Conservation (phyloP, 1,284 basidiomycete genomes). For the Boletellus deceptivus region DNA sequence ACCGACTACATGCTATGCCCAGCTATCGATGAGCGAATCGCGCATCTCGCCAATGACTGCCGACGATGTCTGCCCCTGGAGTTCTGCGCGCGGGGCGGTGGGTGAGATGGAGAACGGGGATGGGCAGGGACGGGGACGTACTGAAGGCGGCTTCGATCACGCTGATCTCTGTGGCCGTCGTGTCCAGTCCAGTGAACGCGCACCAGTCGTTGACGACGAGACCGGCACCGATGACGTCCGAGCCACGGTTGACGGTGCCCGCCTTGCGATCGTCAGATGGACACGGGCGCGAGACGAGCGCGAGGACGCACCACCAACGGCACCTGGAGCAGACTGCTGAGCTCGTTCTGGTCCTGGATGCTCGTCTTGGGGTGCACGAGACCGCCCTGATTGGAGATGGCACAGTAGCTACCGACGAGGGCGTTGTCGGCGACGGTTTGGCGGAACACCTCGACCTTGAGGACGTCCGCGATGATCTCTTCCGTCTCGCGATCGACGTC, state of each 20-base stretch:
- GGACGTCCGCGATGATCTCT: conserved; percentile 98
- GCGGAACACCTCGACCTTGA: conserved; percentile 98
- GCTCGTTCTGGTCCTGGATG: conserved; percentile 95
- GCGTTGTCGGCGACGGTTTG: conserved; percentile 98
- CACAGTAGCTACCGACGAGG: conserved; percentile 94
- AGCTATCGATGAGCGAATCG: conserved; percentile 91
- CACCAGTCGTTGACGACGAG: conserved; percentile 99
- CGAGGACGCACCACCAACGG: conserved; percentile 79
- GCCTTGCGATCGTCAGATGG: conserved; percentile 51
- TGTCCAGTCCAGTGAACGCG: conserved; percentile 95
- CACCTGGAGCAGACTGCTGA: conserved; percentile 92
- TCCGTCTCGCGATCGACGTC: conserved; percentile 99
- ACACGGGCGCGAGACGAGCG: neutral
- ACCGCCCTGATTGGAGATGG: conserved; percentile 94
- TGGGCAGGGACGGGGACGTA: conserved; percentile 42
- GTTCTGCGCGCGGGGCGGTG: conserved; percentile 49
- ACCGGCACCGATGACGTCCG: conserved; percentile 96
- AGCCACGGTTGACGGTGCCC: conserved; percentile 97
- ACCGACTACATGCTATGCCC: conserved; percentile 58
- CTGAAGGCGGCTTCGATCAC: conserved; percentile 98
- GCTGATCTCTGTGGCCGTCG: conserved; percentile 96
- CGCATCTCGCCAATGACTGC: conserved; percentile 94
- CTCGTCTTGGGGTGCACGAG: conserved; percentile 98
- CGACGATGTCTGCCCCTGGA: conserved; percentile 83
- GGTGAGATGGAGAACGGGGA: neutral